Percentiles rank a stretch among this genome's conserved stretches.
Evolutionary conservation across 2,329 filamentous ascomycete genomes (phyloP).

Genomic region (Magnaporthales sp.): DNA sequence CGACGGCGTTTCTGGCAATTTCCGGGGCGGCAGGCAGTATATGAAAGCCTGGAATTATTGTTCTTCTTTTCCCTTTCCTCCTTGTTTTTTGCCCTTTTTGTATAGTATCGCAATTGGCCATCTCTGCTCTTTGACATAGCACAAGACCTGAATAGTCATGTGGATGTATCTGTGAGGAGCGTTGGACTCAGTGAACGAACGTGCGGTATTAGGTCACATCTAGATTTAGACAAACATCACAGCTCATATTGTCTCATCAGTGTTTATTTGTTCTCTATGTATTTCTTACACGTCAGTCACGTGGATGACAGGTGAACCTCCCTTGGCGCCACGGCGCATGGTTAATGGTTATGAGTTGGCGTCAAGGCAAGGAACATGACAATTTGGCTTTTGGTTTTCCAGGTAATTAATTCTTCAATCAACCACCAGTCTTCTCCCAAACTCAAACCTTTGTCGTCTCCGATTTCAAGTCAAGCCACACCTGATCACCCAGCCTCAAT

Average conservation of each 20-base stretch:
- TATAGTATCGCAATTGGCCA: not conserved
- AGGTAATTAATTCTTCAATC: not conserved
- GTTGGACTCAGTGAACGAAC: too few relatives aligned
- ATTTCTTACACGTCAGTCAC: not conserved
- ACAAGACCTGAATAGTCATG: not conserved
- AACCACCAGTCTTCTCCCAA: too few relatives aligned
- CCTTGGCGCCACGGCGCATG: not conserved
- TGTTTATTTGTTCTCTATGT: not conserved
- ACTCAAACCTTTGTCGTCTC: too few relatives aligned
- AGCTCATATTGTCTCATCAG: not conserved
- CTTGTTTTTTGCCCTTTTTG: not conserved
- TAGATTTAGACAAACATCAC: not conserved
- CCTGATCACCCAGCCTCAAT: too few relatives aligned
- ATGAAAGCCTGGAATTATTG: not conserved
- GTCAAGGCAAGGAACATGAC: not conserved
- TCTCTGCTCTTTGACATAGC: not conserved
- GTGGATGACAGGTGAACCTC: not conserved
- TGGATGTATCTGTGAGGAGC: not conserved
- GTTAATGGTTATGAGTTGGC: not conserved
- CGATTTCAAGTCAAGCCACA: too few relatives aligned
- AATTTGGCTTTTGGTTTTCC: not conserved
- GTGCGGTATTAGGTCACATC: too few relatives aligned
- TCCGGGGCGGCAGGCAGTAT: not conserved
- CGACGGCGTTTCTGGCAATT: not conserved
- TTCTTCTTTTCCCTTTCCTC: not conserved